A percentile compares a stretch with the other conserved stretches of the same genome.
phyloP scores from a whole-genome alignment of 2,329 filamentous ascomycete genomes.

The Calonectria multiphialidica region DNA sequence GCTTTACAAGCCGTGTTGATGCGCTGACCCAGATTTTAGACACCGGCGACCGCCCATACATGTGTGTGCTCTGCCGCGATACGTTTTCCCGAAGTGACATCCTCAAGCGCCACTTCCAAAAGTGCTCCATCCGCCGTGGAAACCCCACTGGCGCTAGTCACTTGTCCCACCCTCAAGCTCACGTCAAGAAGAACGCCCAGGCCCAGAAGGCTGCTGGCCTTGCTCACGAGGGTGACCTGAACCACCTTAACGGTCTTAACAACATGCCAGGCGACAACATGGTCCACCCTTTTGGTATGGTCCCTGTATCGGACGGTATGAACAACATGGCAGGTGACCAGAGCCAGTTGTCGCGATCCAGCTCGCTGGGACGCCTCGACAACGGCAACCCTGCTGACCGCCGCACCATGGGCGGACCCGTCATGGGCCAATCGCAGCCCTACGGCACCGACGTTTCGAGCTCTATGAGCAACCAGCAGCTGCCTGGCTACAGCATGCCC shows the following conservation, averaged over 20 bases:
- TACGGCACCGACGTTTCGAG: slow-evolving; percentile 70
- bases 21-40: slow-evolving; percentile 64
- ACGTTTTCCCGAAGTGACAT: slow-evolving; percentile 99
- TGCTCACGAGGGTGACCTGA: slow-evolving; percentile 66
- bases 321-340: slow-evolving; percentile 71
- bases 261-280: slow-evolving; percentile 69
- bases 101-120: slow-evolving; percentile 98
- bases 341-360: slow-evolving; percentile 71
- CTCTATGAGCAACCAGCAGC: slow-evolving; percentile 75
- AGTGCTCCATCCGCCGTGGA: slow-evolving; percentile 95
- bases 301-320: slow-evolving; percentile 68
- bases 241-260: slow-evolving; percentile 72
- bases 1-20: not conserved
- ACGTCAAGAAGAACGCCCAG: slow-evolving; percentile 82
- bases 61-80: slow-evolving; percentile 97
- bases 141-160: slow-evolving; percentile 97
- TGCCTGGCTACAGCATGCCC: slow-evolving; percentile 74
- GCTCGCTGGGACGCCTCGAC: slow-evolving; percentile 70
- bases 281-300: slow-evolving; percentile 69
- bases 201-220: slow-evolving; percentile 68
- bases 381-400: slow-evolving; percentile 68
- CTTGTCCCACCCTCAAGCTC: slow-evolving; percentile 90
- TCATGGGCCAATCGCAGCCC: slow-evolving; percentile 64
- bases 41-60: slow-evolving; percentile 97
- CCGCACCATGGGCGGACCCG: slow-evolving; percentile 65